These are phyloP conservation scores for Linaria vulgaris DNA, from an alignment of 257 asterid genomes.

Conservation along the genomic window DNA sequence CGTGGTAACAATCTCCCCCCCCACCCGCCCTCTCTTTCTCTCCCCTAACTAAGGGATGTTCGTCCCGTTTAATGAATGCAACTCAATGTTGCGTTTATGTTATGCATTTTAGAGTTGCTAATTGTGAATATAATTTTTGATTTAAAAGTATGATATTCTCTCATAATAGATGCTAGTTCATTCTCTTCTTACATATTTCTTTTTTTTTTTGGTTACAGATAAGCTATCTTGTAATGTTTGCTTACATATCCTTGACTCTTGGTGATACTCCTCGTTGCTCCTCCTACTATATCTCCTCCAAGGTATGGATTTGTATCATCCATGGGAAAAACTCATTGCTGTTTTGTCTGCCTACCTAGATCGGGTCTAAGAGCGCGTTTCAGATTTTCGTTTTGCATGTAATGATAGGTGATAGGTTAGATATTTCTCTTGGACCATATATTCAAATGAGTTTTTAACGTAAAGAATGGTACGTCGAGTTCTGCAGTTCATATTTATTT, in stretches of 20 bases:
- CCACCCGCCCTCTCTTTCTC: background rate
- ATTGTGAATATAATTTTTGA: too few relatives aligned
- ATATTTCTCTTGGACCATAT: too few relatives aligned
- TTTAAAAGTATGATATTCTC: slow-evolving; percentile 5
- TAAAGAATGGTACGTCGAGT: too few relatives aligned
- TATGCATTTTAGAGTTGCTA: background rate
- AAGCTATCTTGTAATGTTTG: slow-evolving; percentile 99
- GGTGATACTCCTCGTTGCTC: slow-evolving; percentile 86
- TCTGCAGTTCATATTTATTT: background rate
- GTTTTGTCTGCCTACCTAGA: background rate
- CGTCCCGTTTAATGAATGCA: too few relatives aligned
- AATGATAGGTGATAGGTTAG: too few relatives aligned
- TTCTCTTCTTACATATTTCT: slow-evolving; percentile 11
- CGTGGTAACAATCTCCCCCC: slow-evolving; percentile 49
- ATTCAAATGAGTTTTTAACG: too few relatives aligned
- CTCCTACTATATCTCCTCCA: slow-evolving; percentile 80
- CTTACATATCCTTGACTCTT: slow-evolving; percentile 95
- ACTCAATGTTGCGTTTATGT: background rate
- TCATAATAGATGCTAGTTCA: background rate
- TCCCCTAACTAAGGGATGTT: too few relatives aligned
- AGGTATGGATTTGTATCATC: slow-evolving; percentile 48
- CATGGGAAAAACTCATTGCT: background rate
- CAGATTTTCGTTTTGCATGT: too few relatives aligned
- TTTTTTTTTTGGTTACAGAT: slow-evolving; percentile 63
- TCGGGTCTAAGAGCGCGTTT: background rate